Evolutionary conservation across 345 rosid species (phyloP), one percentile per base, ranked within the genome.

Genomic region (Populus simonii): DNA sequence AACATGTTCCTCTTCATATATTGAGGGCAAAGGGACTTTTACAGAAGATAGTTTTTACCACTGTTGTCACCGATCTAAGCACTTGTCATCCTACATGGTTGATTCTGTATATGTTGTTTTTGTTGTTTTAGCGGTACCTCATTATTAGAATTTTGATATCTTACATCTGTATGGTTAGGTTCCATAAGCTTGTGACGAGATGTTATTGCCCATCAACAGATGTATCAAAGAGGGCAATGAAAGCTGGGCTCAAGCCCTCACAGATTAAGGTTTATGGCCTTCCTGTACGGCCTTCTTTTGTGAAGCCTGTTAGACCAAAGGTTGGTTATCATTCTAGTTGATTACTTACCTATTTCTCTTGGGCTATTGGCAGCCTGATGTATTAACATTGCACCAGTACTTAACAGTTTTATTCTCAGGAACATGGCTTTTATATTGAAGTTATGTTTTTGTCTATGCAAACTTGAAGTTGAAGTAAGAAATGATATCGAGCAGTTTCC

Each of bases 31-130:
- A 89, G 80, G 99, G 99, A 59, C 92, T 94, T 80, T 76, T 96
- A 76, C 65, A 92, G 71, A 96, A 96, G 86, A 94, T 94, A 25
- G 97, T 91, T 68, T 96, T 96, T 82, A 92, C 99, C 25, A 96
- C 99, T 0, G 98, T 94, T 70, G 78, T 96, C 76, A 96, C 99
- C 33, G 99, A 96, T 83, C 87, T 96, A 80, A 90, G 98, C 86
- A 94, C 99, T 74, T 96, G 98, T 78, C 99, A 96, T 87, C 99
- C 99, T 16, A 96, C 99, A 73, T 94, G 99, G 98, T 96, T 80
- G 49, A 87, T 84, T 79, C 41, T 57, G 41, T 66, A 20, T 55
- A 57, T 9, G 63, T 35, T 39, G 15, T n/a, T 10, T 59, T 49
- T 31, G 55, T 18, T 71, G 38, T 20, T 81, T 72, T 69, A 41